phyloP scores from a whole-genome alignment of 208 protist genomes.

The Acanthamoeba lenticulata region DNA sequence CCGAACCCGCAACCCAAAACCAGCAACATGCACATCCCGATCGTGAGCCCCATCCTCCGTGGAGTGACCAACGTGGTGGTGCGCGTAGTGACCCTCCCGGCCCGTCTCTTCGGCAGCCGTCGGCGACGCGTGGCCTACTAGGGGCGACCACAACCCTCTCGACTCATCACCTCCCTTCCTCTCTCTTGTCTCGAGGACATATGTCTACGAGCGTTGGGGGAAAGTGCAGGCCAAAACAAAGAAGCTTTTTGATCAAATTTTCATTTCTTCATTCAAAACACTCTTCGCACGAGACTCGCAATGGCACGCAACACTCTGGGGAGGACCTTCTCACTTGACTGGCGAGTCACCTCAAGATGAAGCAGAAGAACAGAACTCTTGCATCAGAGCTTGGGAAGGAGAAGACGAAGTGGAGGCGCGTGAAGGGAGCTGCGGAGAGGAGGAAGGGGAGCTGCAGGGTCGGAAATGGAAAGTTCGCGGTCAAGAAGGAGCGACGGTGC shows the following conservation, averaged over 20 bases:
- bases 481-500: not conserved
- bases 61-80: not conserved
- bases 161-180: too few species aligned
- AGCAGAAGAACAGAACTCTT: not conserved
- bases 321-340: too few species aligned
- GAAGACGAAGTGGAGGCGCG: not conserved
- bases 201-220: too few species aligned
- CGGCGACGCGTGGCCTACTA: not conserved
- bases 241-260: too few species aligned
- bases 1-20: not conserved
- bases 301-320: too few species aligned
- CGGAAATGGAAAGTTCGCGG: not conserved
- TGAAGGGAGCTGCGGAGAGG: too few species aligned
- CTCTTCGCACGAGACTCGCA: too few species aligned
- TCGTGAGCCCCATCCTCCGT: conserved; percentile 16
- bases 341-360: not conserved
- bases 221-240: too few species aligned
- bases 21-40: not conserved
- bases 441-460: not conserved
- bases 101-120: not conserved
- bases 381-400: conserved; percentile 7
- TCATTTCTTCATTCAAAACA: too few species aligned
- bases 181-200: too few species aligned
- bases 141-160: too few species aligned
- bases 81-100: not conserved